phyloP scores from a whole-genome alignment of 306 rosid species.

The Cyclanthera cordifolia region DNA sequence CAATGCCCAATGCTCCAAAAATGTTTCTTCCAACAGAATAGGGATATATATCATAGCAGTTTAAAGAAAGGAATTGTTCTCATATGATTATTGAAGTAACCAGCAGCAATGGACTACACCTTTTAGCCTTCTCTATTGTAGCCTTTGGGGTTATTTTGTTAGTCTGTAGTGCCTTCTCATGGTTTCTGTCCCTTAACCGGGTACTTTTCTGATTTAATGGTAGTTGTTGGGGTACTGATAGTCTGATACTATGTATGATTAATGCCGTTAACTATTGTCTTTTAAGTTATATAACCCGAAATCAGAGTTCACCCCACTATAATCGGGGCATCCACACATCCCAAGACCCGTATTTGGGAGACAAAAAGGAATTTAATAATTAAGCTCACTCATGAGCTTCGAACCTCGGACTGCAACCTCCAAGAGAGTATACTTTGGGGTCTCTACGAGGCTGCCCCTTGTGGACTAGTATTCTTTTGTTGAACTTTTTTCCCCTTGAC shows the following conservation, averaged over 20 bases:
- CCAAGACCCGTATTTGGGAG: no score
- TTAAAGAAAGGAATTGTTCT: conserved; percentile 1
- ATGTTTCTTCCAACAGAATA: background rate
- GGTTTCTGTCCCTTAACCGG: background rate
- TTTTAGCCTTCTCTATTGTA: background rate
- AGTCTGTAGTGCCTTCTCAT: background rate
- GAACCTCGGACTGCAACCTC: no score
- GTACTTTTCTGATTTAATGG: background rate
- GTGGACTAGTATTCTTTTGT: background rate
- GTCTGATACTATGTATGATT: background rate
- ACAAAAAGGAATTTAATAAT: no score
- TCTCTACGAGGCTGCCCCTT: no score
- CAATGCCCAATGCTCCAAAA: background rate
- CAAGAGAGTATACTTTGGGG: no score
- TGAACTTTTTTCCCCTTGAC: background rate
- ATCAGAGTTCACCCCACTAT: no score
- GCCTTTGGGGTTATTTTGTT: background rate
- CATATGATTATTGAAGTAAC: background rate
- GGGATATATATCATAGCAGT: background rate
- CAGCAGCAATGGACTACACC: conserved; percentile 5
- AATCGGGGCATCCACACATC: no score
- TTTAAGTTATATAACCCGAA: no score
- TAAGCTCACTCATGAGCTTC: no score
- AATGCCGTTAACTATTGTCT: background rate
- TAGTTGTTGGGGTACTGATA: background rate